phyloP scores from a whole-genome alignment of 768 basidiomycete genomes.

The Sporobolomyces pararoseus region DNA sequence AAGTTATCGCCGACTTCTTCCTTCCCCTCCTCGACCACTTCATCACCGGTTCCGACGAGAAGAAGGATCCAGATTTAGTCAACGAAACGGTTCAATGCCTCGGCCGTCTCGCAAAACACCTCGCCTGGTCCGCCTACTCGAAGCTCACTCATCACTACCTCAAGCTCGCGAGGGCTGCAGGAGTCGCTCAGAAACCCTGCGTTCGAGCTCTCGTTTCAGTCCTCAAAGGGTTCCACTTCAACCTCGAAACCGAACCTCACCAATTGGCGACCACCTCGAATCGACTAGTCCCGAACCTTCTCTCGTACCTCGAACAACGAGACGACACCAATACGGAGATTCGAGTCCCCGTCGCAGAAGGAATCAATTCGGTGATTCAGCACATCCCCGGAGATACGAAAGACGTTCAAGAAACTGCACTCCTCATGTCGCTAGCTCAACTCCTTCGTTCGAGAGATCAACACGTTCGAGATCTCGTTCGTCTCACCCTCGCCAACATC shows the following conservation, averaged over 20 bases:
- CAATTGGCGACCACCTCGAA: conserved; percentile 51
- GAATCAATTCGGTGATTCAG: conserved; percentile 76
- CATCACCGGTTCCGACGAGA: conserved; percentile 57
- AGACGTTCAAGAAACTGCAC: conserved; percentile 65
- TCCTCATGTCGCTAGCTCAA: conserved; percentile 82
- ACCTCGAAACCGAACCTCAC: conserved; percentile 59
- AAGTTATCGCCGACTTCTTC: conserved; percentile 72
- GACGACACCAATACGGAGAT: conserved; percentile 72
- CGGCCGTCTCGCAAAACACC: conserved; percentile 68
- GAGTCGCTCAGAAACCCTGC: conserved; percentile 67
- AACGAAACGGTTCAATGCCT: conserved; percentile 80
- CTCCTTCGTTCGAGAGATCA: conserved; percentile 88
- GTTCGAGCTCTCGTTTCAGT: conserved; percentile 79
- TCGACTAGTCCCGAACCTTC: conserved; percentile 72
- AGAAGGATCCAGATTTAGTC: conserved; percentile 73
- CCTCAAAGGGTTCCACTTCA: conserved; percentile 86
- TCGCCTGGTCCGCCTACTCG: conserved; percentile 82
- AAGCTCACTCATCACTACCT: conserved; percentile 75
- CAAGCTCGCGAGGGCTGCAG: conserved; percentile 60
- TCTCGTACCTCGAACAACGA: conserved; percentile 74
- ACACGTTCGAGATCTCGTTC: conserved; percentile 79
- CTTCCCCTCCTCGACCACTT: conserved; percentile 82
- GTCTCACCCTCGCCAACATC: conserved; percentile 78
- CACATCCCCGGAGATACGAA: conserved; percentile 66
- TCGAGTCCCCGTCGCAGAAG: conserved; percentile 81